Conservation (phyloP, 2,329 filamentous ascomycete genomes). For the Monosporascus sp. region DNA sequence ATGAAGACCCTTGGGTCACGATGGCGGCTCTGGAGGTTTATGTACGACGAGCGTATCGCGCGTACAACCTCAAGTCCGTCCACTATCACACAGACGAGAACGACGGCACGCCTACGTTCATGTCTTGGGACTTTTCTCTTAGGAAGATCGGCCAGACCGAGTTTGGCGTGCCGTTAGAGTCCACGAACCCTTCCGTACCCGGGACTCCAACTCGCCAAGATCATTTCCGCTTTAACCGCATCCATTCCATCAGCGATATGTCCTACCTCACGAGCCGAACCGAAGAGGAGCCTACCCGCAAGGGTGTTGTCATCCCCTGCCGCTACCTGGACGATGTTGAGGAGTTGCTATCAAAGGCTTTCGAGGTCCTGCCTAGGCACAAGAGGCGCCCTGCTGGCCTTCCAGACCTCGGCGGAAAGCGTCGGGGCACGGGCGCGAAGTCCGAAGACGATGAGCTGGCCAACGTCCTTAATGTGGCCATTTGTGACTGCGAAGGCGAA, state of each 20-base stretch:
- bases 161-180: conserved; percentile 75
- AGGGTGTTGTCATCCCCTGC: conserved; percentile 91
- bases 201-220: conserved; percentile 56
- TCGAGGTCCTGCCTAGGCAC: conserved; percentile 73
- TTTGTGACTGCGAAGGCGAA: conserved; percentile 78
- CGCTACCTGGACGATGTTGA: conserved; percentile 92
- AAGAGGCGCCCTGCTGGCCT: conserved; percentile 56
- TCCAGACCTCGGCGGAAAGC: conserved; percentile 68
- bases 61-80: conserved; percentile 84
- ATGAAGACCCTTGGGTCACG: conserved; percentile 90
- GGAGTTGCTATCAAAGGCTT: conserved; percentile 74
- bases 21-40: conserved; percentile 94
- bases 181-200: conserved; percentile 79
- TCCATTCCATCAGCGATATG: conserved; percentile 96
- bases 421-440: conserved; percentile 51
- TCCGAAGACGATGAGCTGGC: conserved; percentile 73
- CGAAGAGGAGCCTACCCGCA: conserved; percentile 72
- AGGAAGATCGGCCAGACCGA: conserved; percentile 90
- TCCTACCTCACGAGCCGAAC: conserved; percentile 74
- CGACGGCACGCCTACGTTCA: conserved; percentile 57
- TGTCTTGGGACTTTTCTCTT: conserved; percentile 94
- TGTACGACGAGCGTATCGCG: conserved; percentile 91
- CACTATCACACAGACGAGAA: conserved; percentile 79
- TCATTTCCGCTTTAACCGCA: conserved; percentile 66
- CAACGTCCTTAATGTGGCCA: conserved; percentile 86